A percentile compares a stretch with the other conserved stretches of the same genome.
Evolutionary conservation across 2,329 filamentous ascomycete species (phyloP).

Genomic region (Ceratocystis papillata): DNA sequence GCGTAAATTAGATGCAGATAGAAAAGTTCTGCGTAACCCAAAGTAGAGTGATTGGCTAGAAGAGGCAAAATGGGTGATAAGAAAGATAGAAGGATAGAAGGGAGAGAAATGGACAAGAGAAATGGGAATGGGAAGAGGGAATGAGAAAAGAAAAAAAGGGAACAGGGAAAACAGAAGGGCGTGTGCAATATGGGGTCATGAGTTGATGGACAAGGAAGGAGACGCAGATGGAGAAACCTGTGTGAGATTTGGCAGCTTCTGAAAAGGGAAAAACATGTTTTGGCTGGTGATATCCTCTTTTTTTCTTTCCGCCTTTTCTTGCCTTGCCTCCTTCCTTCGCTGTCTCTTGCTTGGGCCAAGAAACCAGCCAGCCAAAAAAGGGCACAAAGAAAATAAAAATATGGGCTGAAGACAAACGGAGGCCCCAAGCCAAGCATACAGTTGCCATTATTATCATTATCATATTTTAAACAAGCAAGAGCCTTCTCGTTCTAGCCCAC

Average conservation of each 20-base stretch:
- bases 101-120: background rate
- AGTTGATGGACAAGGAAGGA: background rate
- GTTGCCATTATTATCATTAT: background rate
- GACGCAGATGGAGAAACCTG: background rate
- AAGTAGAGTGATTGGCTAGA: background rate
- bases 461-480: no score
- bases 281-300: background rate
- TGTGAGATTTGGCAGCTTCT: constrained; percentile 13
- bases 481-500: background rate
- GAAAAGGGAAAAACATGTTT: constrained; percentile 11
- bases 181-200: background rate
- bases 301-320: background rate
- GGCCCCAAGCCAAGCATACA: background rate
- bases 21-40: constrained; percentile 3
- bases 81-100: constrained; percentile 2
- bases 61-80: background rate
- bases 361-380: background rate
- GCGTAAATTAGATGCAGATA: constrained; percentile 11
- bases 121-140: background rate
- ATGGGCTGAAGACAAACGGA: background rate
- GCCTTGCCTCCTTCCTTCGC: background rate
- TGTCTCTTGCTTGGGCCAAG: background rate
- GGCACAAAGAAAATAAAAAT: background rate
- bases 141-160: background rate
- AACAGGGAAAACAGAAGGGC: background rate